These are phyloP conservation scores for Aspergillus sp. DNA, from an alignment of 2,329 filamentous ascomycete species.

Conservation along the genomic window DNA sequence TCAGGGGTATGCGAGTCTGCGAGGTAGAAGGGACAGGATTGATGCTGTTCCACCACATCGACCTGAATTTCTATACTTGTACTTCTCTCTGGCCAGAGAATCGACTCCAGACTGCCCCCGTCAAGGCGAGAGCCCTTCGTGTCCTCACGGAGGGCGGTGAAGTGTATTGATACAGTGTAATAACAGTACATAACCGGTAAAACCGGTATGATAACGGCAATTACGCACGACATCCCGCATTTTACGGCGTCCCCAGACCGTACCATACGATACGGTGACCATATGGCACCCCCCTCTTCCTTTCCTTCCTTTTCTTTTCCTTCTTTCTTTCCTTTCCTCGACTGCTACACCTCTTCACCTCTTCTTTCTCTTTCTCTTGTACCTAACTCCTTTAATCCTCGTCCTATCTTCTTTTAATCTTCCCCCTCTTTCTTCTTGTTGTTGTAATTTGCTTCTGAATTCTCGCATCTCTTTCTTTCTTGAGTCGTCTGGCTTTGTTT, in stretches of 20 bases:
- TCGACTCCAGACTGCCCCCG: no score
- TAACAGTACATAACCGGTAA: neutral
- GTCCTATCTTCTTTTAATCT: constrained; percentile 9
- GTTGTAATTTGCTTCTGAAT: neutral
- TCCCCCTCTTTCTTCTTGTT: neutral
- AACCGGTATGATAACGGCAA: neutral
- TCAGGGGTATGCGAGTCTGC: neutral
- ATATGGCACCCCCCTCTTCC: constrained; percentile 5
- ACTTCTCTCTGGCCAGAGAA: no score
- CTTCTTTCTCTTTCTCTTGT: constrained; percentile 13
- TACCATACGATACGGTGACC: neutral
- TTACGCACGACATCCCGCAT: neutral
- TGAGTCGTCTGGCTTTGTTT: neutral
- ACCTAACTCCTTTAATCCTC: constrained; percentile 16
- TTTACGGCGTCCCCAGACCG: neutral
- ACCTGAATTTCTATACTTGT: no score
- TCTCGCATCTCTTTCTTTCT: neutral
- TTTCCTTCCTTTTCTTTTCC: constrained; percentile 23
- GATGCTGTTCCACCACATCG: no score
- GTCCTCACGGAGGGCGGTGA: neutral
- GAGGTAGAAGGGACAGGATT: no score
- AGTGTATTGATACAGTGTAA: neutral
- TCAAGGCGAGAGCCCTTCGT: neutral
- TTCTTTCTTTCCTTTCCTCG: constrained; percentile 10
- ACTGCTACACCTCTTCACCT: constrained; percentile 4